Evolutionary conservation across 164 flowering plant species (phyloP), one percentile per base, ranked within the genome.

Genomic region (Sedum album): DNA sequence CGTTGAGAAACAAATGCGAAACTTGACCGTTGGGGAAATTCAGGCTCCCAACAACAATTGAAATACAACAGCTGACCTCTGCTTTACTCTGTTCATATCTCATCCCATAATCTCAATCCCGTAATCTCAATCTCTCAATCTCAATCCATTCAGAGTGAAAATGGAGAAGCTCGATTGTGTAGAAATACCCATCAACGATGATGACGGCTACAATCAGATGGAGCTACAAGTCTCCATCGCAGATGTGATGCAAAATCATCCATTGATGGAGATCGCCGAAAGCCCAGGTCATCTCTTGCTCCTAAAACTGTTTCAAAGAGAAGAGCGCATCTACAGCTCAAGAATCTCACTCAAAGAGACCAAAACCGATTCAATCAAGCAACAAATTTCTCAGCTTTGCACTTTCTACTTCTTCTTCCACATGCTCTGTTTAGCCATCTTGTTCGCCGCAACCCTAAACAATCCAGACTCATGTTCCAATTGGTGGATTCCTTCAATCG

Each of bases 231-330:
- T 53, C 60, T 53, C 48, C 48, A 44, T 15, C 71, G 26, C 46
- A 62, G 39, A 69, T 9, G 79, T 82, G 20, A 88, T 89, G 36
- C 83, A 87, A 71, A 76, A 87, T 73, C 99, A 94, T 78, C 99
- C 99, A 39, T 66, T 91, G 60, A 78, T 79, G 81, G 97, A 94
- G 66, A 91, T 94, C 75, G 87, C 96, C 0, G 68, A 74, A 35
- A 87, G 92, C 76, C 95, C 99, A 2, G 99, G 97, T 67, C 99
- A 94, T 69, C 88, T 91, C 44, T 71, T 94, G 55, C 99, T 94
- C 60, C 86, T 91, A 31, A 94, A 94, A 76, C 88, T 94, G 0
- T 90, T 89, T 90, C 96, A 91, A 65, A 79, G 98, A 76, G 93
- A 94, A 66, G 95, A 91, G 69, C 83, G 82, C 39, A 75, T 86